Percentiles rank a stretch among this genome's conserved stretches.
phyloP scores from a whole-genome alignment of 257 asterid species.

The Plantago elongata region DNA sequence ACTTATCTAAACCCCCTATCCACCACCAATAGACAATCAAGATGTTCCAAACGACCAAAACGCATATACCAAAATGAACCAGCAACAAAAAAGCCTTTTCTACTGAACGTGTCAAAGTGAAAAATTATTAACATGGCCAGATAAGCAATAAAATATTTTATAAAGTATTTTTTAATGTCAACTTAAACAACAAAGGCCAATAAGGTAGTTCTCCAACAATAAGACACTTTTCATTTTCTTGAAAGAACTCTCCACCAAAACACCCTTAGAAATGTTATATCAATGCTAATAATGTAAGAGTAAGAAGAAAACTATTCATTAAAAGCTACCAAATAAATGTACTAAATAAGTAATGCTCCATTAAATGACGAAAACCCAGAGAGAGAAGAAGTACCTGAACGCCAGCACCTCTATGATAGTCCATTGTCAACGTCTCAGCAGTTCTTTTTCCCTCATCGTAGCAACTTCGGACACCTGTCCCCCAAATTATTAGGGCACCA shows the following conservation, averaged over 20 bases:
- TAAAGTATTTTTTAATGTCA: no score
- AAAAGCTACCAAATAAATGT: background rate
- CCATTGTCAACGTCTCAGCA: slow-evolving; percentile 98
- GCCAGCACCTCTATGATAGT: slow-evolving; percentile 92
- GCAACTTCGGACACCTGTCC: slow-evolving; percentile 96
- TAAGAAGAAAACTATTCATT: background rate
- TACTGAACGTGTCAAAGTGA: no score
- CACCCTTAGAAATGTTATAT: no score
- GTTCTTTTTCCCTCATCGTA: slow-evolving; percentile 99
- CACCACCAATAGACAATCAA: no score
- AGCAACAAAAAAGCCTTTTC: no score
- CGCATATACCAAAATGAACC: no score
- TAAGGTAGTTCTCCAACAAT: background rate
- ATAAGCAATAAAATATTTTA: background rate
- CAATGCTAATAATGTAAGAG: no score
- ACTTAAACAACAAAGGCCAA: background rate
- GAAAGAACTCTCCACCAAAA: no score
- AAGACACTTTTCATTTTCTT: no score
- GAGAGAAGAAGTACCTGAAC: slow-evolving; percentile 56
- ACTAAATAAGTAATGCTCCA: background rate
- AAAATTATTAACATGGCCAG: no score
- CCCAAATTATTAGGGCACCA: background rate
- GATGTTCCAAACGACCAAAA: no score
- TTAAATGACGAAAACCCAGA: background rate
- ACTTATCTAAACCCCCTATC: no score